phyloP scores from a whole-genome alignment of 768 basidiomycete species.

The Strobilomyces dryophilus region DNA sequence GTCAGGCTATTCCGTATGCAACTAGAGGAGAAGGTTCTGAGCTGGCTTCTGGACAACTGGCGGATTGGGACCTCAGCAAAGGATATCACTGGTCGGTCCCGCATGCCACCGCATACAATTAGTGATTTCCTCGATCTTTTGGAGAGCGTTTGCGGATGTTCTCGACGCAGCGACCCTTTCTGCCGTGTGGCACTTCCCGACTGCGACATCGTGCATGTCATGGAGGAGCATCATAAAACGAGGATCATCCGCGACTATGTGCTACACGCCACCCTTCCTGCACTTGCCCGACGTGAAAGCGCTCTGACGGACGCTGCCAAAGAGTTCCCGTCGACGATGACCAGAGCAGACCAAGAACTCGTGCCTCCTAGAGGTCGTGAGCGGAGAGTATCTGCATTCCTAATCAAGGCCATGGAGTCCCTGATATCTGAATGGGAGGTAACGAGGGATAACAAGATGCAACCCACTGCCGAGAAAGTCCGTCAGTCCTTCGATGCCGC shows the following conservation, averaged over 20 bases:
- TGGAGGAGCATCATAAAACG: conserved; percentile 56
- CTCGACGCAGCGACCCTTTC: conserved; percentile 41
- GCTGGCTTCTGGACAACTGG: conserved; percentile 81
- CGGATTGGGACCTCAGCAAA: conserved; percentile 38
- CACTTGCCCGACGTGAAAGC: conserved; percentile 23
- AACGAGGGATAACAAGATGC: conserved; percentile 28
- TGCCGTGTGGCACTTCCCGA: conserved; percentile 63
- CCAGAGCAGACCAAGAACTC: conserved; percentile 29
- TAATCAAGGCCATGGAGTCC: conserved; percentile 59
- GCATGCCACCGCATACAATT: conserved; percentile 50
- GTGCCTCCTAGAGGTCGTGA: conserved; percentile 54
- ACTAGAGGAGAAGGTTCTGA: conserved; percentile 80
- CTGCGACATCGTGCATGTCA: conserved; percentile 55
- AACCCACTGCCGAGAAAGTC: conserved; percentile 56
- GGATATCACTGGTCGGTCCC: conserved; percentile 33
- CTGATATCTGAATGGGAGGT: conserved; percentile 47
- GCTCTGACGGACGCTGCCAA: neutral
- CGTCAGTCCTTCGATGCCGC: conserved; percentile 69
- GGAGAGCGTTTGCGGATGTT: conserved; percentile 57
- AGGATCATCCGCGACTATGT: conserved; percentile 66
- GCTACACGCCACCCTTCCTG: conserved; percentile 59
- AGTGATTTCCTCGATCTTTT: conserved; percentile 63
- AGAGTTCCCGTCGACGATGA: conserved; percentile 6
- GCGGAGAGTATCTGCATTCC: conserved; percentile 55
- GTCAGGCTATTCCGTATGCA: conserved; percentile 79